These are phyloP conservation scores for Fusarium mangiferae DNA, from an alignment of 2,329 filamentous ascomycete genomes.

Conservation along the genomic window DNA sequence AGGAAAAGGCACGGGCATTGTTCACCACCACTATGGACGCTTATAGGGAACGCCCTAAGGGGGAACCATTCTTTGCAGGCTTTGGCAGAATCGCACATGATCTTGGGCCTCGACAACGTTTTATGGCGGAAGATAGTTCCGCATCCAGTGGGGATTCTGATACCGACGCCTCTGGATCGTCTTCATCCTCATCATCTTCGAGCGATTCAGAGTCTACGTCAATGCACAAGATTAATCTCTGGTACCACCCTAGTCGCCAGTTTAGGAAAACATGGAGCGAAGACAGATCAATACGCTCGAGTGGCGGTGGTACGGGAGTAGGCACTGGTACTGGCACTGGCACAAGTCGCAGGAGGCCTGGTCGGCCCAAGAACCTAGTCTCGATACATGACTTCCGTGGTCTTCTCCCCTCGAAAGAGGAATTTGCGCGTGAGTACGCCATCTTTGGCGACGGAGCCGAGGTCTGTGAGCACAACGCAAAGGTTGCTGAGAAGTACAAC, in stretches of 20 bases:
- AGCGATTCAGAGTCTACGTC: slow-evolving; percentile 73
- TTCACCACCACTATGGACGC: slow-evolving; percentile 60
- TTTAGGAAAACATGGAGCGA: slow-evolving; percentile 67
- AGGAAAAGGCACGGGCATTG: slow-evolving; percentile 65
- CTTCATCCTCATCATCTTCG: slow-evolving; percentile 64
- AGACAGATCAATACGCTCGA: slow-evolving; percentile 67
- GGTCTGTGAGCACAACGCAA: slow-evolving; percentile 86
- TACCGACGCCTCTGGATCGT: slow-evolving; percentile 61
- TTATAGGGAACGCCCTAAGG: slow-evolving; percentile 60
- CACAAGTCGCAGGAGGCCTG: slow-evolving; percentile 59
- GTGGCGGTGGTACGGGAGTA: slow-evolving; percentile 65
- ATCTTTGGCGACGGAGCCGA: slow-evolving; percentile 86
- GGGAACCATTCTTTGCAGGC: slow-evolving; percentile 66
- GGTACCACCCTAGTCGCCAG: slow-evolving; percentile 64
- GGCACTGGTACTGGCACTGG: slow-evolving; percentile 63
- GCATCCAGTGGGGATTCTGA: slow-evolving; percentile 62
- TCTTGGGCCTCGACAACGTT: slow-evolving; percentile 58
- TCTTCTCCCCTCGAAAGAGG: slow-evolving; percentile 80
- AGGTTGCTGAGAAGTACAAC: slow-evolving; percentile 77
- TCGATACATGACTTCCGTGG: slow-evolving; percentile 76
- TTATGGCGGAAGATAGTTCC: slow-evolving; percentile 61
- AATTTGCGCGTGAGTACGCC: slow-evolving; percentile 81
- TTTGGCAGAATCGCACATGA: slow-evolving; percentile 67
- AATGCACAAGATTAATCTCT: slow-evolving; percentile 66
- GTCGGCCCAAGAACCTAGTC: slow-evolving; percentile 73